A percentile compares a stretch with the other conserved stretches of the same genome.
Evolutionary conservation across 495 filamentous ascomycete species (phyloP).

Genomic region (Apiosordaria backusii): DNA sequence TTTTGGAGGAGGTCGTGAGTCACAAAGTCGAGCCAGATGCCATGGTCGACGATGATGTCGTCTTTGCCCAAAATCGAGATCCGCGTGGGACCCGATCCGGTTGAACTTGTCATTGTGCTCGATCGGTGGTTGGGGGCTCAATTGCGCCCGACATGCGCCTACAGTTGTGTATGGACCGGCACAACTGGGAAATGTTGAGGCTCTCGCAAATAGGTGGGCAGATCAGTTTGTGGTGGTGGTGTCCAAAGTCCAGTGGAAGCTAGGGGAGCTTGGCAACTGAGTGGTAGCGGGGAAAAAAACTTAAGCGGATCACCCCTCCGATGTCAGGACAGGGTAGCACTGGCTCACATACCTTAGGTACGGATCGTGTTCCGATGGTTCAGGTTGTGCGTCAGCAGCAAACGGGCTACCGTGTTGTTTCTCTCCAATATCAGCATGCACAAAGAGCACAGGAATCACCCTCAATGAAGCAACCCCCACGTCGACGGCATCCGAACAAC

Average conservation of each 20-base stretch:
- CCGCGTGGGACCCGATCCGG: slow-evolving; percentile 41
- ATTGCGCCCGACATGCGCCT: slow-evolving; percentile 28
- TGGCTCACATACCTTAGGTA: not conserved
- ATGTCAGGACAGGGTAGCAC: not conserved
- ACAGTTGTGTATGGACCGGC: not conserved
- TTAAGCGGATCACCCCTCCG: slow-evolving; percentile 16
- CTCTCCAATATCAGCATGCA: not conserved
- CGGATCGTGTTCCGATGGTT: slow-evolving; percentile 3
- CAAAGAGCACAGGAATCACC: not conserved
- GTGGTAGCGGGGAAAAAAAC: slow-evolving; percentile 16
- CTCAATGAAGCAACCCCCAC: not conserved
- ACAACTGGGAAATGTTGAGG: not conserved
- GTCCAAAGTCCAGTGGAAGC: slow-evolving; percentile 9
- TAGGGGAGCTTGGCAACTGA: not conserved
- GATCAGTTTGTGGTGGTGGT: not conserved
- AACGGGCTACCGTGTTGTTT: too few species aligned
- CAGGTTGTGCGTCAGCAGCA: too few species aligned
- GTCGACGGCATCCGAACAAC: not conserved
- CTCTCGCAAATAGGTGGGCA: not conserved
- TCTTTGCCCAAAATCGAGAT: slow-evolving; percentile 59
- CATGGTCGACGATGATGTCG: slow-evolving; percentile 86
- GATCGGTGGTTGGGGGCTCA: slow-evolving; percentile 19
- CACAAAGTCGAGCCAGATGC: slow-evolving; percentile 80
- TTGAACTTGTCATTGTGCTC: slow-evolving; percentile 24
- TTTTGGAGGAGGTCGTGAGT: slow-evolving; percentile 75